Conservation (phyloP, 345 rosid genomes). For the Turnera subulata region DNA sequence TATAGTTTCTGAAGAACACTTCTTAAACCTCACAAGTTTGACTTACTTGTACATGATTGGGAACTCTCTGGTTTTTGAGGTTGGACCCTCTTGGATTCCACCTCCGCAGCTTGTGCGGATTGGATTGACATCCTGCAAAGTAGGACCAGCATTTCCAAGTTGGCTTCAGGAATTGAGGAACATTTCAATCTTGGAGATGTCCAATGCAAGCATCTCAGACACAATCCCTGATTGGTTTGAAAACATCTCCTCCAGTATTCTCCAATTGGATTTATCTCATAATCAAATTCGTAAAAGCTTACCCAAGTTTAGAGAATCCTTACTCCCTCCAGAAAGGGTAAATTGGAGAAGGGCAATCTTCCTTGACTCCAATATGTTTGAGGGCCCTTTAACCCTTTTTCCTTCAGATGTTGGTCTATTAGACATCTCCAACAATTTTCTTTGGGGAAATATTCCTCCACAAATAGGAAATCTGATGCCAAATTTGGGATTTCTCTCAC, state of each 20-base stretch:
- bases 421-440: neutral
- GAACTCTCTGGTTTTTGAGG: neutral
- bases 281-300: neutral
- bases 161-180: constrained; percentile 4
- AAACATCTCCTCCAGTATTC: neutral
- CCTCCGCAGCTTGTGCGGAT: constrained; percentile 2
- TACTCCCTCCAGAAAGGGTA: neutral
- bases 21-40: constrained; percentile 4
- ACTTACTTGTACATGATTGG: neutral
- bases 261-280: neutral
- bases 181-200: neutral
- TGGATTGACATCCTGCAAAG: constrained; percentile 3
- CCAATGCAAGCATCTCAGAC: constrained; percentile 8
- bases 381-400: neutral
- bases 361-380: neutral
- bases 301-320: neutral
- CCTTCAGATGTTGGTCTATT: neutral
- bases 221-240: constrained; percentile 10
- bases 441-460: neutral
- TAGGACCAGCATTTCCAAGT: constrained; percentile 13
- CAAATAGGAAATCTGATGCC: neutral
- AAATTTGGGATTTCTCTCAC: neutral
- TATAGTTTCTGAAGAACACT: constrained; percentile 3
- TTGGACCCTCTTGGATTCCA: neutral
- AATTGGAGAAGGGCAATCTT: too few species aligned